phyloP scores from a whole-genome alignment of 1,284 basidiomycete genomes.

The Takashimella koratensis region DNA sequence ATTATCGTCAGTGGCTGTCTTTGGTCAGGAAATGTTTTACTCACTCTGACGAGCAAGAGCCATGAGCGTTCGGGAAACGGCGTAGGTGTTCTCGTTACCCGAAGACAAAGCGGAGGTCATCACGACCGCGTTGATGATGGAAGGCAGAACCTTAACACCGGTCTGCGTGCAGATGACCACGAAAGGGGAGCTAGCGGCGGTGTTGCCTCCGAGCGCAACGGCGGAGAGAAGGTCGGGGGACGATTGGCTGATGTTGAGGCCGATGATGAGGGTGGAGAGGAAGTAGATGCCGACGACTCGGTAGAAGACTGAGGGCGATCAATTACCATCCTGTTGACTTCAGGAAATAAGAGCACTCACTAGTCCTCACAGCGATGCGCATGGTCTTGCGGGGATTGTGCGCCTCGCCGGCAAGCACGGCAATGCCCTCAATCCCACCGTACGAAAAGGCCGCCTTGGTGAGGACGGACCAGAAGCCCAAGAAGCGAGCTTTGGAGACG shows the following conservation, averaged over 20 bases:
- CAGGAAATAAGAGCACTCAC: too few relatives aligned
- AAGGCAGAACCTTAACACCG: conserved; percentile 68
- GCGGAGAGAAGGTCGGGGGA: conserved; percentile 48
- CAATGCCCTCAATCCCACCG: conserved; percentile 46
- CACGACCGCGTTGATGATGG: conserved; percentile 64
- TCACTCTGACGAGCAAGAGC: conserved; percentile 52
- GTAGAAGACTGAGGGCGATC: conserved; percentile 64
- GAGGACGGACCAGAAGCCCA: conserved; percentile 64
- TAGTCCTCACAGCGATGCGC: too few relatives aligned
- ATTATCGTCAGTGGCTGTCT: too few relatives aligned
- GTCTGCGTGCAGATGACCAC: conserved; percentile 65
- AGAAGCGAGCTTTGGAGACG: conserved; percentile 47
- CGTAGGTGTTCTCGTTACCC: conserved; percentile 54
- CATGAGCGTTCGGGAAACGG: conserved; percentile 52
- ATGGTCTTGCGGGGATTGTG: conserved; percentile 66
- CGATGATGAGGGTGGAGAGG: conserved; percentile 9
- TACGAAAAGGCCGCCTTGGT: conserved; percentile 34
- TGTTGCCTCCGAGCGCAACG: conserved; percentile 57
- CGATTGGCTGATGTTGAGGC: conserved; percentile 47
- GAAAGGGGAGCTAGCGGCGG: conserved; percentile 71
- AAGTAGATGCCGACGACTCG: conserved; percentile 64
- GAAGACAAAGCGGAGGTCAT: conserved; percentile 55
- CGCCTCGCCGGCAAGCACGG: conserved; percentile 50
- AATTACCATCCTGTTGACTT: too few relatives aligned
- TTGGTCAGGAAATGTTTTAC: too few relatives aligned